A percentile compares a stretch with the other conserved stretches of the same genome.
Conservation (phyloP, 169 alveolate species). For the Cryptosporidium andersoni region DNA sequence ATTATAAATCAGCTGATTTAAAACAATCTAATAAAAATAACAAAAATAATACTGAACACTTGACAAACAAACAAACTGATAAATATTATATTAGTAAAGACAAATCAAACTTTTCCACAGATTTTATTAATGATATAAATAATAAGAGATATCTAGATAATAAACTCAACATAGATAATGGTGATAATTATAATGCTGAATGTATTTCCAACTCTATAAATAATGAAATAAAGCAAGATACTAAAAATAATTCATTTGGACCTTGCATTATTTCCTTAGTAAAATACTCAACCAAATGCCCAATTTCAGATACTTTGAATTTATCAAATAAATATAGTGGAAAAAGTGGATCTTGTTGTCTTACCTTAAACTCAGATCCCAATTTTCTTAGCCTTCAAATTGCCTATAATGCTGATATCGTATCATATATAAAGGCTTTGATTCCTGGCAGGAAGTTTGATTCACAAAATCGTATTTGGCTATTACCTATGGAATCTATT, state of each 20-base stretch:
- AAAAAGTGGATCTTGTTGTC: too few species aligned
- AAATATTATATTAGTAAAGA: not conserved
- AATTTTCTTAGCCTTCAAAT: slow-evolving; percentile 15
- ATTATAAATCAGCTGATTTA: not conserved
- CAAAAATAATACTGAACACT: not conserved
- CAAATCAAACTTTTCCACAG: too few species aligned
- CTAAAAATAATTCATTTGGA: too few species aligned
- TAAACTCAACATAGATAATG: too few species aligned
- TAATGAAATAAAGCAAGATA: too few species aligned
- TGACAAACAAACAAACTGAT: not conserved
- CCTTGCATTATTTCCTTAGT: too few species aligned
- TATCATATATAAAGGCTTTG: slow-evolving; percentile 29
- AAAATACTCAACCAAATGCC: too few species aligned
- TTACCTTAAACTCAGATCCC: not conserved
- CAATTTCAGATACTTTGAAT: not conserved
- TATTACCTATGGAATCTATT: slow-evolving; percentile 43
- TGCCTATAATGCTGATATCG: slow-evolving; percentile 28
- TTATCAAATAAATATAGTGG: too few species aligned
- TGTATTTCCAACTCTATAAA: too few species aligned
- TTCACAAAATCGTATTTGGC: slow-evolving; percentile 11
- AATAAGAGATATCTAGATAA: too few species aligned
- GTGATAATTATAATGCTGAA: too few species aligned
- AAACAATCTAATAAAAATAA: not conserved
- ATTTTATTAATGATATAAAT: too few species aligned
- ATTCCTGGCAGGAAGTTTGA: slow-evolving; percentile 55